Evolutionary conservation across 164 flowering plant species (phyloP).

Genomic region (Paratinospora sagittata): DNA sequence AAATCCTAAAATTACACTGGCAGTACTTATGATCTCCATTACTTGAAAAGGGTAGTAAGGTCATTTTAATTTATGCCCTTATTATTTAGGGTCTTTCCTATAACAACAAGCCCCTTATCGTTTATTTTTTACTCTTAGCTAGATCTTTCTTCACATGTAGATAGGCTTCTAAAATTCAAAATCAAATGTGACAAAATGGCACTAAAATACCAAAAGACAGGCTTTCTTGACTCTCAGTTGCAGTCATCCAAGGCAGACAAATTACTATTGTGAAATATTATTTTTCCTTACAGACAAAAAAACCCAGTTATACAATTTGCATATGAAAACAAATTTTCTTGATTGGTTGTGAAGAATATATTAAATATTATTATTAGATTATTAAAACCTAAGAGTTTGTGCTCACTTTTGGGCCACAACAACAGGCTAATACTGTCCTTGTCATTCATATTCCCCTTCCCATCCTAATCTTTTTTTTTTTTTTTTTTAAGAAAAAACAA

Average conservation of each 20-base stretch:
- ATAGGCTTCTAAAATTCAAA: not conserved
- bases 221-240: constrained; percentile 1
- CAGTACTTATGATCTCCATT: not conserved
- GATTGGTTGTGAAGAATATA: not conserved
- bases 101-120: not conserved
- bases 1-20: not conserved
- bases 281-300: not conserved
- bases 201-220: not conserved
- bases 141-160: not conserved
- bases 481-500: too few relatives aligned
- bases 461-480: not conserved
- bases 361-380: not conserved
- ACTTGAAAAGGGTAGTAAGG: not conserved
- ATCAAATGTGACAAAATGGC: not conserved
- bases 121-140: too few relatives aligned
- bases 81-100: not conserved
- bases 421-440: not conserved
- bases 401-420: not conserved
- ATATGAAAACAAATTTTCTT: not conserved
- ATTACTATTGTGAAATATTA: not conserved
- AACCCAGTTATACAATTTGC: not conserved
- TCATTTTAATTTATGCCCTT: not conserved
- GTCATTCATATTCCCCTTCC: not conserved
- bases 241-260: not conserved
- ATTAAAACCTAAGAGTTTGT: not conserved